Evolutionary conservation across 2,329 filamentous ascomycete genomes (phyloP).

Genomic region (Microcyclosporella mali): DNA sequence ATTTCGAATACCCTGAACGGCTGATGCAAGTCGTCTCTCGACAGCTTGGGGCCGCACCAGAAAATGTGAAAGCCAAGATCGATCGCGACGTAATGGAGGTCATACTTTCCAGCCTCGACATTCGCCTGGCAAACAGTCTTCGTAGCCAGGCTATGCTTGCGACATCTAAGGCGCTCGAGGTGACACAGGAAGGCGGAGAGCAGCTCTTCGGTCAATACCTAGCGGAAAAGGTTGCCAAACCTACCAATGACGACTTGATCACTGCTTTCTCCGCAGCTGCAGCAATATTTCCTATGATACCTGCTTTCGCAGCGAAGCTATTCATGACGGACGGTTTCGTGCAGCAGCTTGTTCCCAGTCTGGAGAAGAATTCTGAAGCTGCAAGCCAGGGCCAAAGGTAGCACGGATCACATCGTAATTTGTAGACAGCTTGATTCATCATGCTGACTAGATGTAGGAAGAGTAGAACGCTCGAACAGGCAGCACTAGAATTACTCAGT

Average conservation of each 20-base stretch:
- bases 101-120: constrained; percentile 78
- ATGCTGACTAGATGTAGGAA: constrained; percentile 54
- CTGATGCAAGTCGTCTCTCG: constrained; percentile 56
- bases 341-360: constrained; percentile 54
- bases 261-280: constrained; percentile 90
- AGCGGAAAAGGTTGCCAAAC: constrained; percentile 61
- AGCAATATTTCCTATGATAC: constrained; percentile 77
- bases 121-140: constrained; percentile 66
- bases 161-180: constrained; percentile 76
- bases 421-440: too few species aligned
- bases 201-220: constrained; percentile 64
- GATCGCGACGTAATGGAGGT: constrained; percentile 76
- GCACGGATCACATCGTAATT: constrained; percentile 5
- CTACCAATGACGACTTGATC: constrained; percentile 81
- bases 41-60: constrained; percentile 48
- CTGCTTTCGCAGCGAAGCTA: constrained; percentile 65
- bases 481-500: constrained; percentile 82
- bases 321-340: constrained; percentile 89
- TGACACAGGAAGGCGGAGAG: constrained; percentile 64
- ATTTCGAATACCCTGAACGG: constrained; percentile 62
- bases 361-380: constrained; percentile 48
- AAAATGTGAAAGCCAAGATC: constrained; percentile 60
- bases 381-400: constrained; percentile 29
- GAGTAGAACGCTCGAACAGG: constrained; percentile 77
- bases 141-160: constrained; percentile 77